A percentile compares a stretch with the other conserved stretches of the same genome.
These are phyloP conservation scores for Botryotinia calthae DNA, from an alignment of 2,329 filamentous ascomycete genomes.

Conservation along the genomic window DNA sequence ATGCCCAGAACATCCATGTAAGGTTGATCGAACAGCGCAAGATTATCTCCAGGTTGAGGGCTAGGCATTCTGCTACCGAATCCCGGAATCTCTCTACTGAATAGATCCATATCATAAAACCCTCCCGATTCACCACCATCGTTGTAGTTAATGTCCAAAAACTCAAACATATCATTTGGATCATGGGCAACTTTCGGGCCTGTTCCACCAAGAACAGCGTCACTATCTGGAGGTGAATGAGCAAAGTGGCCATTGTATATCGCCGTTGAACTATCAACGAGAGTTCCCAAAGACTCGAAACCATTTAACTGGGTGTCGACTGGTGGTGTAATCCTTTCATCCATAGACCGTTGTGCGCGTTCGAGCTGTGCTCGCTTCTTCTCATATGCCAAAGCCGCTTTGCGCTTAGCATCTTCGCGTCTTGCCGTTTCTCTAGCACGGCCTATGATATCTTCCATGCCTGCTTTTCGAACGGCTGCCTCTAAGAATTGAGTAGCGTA, in stretches of 20 bases:
- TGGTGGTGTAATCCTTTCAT: not conserved
- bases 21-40: not conserved
- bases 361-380: slow-evolving; percentile 2
- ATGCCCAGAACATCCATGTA: not conserved
- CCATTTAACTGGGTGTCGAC: slow-evolving; percentile 5
- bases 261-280: slow-evolving; percentile 6
- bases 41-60: slow-evolving; percentile 4
- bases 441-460: slow-evolving; percentile 50
- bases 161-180: slow-evolving; percentile 7
- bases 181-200: not conserved
- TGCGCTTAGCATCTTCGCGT: slow-evolving; percentile 8
- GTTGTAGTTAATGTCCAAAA: slow-evolving; percentile 9
- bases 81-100: slow-evolving; percentile 4
- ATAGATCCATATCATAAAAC: slow-evolving; percentile 13
- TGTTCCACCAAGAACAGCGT: not conserved
- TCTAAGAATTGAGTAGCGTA: slow-evolving; percentile 95
- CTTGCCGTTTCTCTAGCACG: slow-evolving; percentile 6
- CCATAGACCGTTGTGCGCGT: not conserved
- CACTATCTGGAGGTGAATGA: slow-evolving; percentile 9
- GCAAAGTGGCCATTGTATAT: slow-evolving; percentile 2
- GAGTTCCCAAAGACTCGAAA: slow-evolving; percentile 7
- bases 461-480: slow-evolving; percentile 82
- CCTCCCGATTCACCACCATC: slow-evolving; percentile 14
- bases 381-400: slow-evolving; percentile 7
- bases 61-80: slow-evolving; percentile 10